Evolutionary conservation across 129 eudicot genomes (phyloP), one percentile per base, ranked within the genome.

Genomic region (Pittosporum tobira): DNA sequence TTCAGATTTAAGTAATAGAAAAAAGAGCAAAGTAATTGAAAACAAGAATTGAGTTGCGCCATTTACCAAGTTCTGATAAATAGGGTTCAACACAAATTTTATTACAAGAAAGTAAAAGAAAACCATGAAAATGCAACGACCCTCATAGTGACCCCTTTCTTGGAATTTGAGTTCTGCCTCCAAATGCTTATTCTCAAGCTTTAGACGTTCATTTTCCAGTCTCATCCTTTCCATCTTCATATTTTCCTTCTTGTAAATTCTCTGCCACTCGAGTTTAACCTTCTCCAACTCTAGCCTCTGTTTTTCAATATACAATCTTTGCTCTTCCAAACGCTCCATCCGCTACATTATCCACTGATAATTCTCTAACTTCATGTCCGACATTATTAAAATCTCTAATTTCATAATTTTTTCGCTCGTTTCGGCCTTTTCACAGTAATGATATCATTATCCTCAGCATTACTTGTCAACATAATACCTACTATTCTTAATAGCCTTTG

Each of bases 171-270:
- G 46, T 55, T 70, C 57, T 13, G 31, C 18, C 3, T 49, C 51
- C 58, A 63, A 20, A 6, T 46, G 58, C 28, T 50, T 22, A 40
- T 62, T 71, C 52, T 63, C 64, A 45, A 71, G 64, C 59, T 56
- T 63, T 59, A 71, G 34, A 12, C 46, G 16, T 59, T 63, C 63
- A 31, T 62, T 71, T 45, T 63, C 44, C 34, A 44, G 56, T 51
- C 56, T 62, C 70, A 71, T 63, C 45, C 63, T 46, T 0, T 62
- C 23, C 70, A 71, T 25, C 51, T 71, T 63, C 54, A 24, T 21
- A 28, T 63, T 65, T 55, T 30, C 64, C 28, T 23, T 21, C 15
- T 21, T 25, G 51, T 40, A 13, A 3, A 28, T 20, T 3, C 14
- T 53, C 20, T 21, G 10, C 69, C 57, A 62, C 30, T 63, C 25